Base-by-base conservation (phyloP, 2,329 filamentous ascomycete species). In the Madurella fahalii region DNA sequence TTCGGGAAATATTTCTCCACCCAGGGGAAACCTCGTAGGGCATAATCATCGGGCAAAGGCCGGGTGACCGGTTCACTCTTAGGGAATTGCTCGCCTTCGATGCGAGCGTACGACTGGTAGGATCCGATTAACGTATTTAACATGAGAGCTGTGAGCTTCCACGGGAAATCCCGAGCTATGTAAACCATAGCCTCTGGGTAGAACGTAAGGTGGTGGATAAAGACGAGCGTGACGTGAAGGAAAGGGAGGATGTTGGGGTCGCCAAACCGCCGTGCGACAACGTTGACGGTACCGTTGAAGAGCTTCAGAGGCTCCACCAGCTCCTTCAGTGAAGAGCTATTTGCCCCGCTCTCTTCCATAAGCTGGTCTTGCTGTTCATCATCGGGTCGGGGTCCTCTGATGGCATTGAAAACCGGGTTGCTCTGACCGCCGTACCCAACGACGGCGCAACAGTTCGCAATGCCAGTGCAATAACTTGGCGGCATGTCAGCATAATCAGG, bases 41-140 rank as follows among this genome's bases (percentile, higher is more conserved):
- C 76, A 59, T 82, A 89, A 57, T 91, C 87, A 47, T 90, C 87
- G 0, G 85, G 84, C 0, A 90, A 66, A 0, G 86, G 85, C 1
- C 77, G 16, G 13, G n/a, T 30, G 17, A 8, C 18, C 20, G 44
- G 39, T 37, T 73, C 73, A 2, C 72, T 71, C 1, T 69, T 64
- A 0, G 81, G 80, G 53, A 87, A 84, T 0, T 69, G 63, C 1
- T 64, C 67, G 31, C 64, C 71, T 32, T 71, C 69, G 56, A 82
- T 69, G 25, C 73, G 65, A 4, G 64, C 59, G 43, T 69, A 64
- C 1, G 60, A 42, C 2, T 68, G 52, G 15, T 62, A 68, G 12
- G 49, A 52, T 5, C 52, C 56, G 12, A 61, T 47, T 17, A 67
- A 58, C 42, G 52, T 57, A 57, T 78, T 79, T 1, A 78, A 64